Evolutionary conservation across 2,329 filamentous ascomycete species (phyloP), one percentile per base, ranked within the genome.

Genomic region (Magnaporthiopsis poae): DNA sequence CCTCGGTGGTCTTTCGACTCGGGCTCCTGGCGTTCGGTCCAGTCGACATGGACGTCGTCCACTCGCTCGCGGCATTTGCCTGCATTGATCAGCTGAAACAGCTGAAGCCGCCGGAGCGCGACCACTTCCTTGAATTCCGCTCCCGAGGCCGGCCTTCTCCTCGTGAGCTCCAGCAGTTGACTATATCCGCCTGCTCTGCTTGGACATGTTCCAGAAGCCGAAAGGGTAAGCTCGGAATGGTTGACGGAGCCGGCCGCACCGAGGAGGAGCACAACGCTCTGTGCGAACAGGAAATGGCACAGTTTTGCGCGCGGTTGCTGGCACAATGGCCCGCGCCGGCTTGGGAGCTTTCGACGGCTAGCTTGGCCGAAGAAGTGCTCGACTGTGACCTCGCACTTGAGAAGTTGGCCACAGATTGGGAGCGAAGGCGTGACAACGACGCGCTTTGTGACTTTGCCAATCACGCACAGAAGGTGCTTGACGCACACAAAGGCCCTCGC

Each of bases 401-500:
- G 0, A 69, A 72, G 0, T 71, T 86, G 15, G 68, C 70, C 0
- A 76, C 77, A 0, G 80, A 84, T 64, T 87, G 83, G 83, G 68
- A 73, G 8, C 77, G 80, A 0, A 70, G 84, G 0, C 79, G 76
- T 21, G 74, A 78, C 7, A 87, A 87, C 62, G 59, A 60, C 15
- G 59, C 59, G n/a, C 59, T 60, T 12, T n/a, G 9, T 9, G 15
- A 60, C 59, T 60, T 60, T 60, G 59, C 21, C 13, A 60, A 29
- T 60, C 59, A 21, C n/a, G 59, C 15, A n/a, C 59, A 60, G 59
- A 18, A n/a, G 8, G n/a, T 60, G 27, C 59, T 60, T 4, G 59
- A 60, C 13, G 15, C 9, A 8, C n/a, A 60, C 27, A 8, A 29
- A 18, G 59, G 59, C 13, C 59, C 59, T 3, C n/a, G n/a, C n/a